Percentiles rank a stretch among this genome's conserved stretches.
Evolutionary conservation across 2,329 filamentous ascomycete species (phyloP).

Genomic region (Xylariaceae sp.): DNA sequence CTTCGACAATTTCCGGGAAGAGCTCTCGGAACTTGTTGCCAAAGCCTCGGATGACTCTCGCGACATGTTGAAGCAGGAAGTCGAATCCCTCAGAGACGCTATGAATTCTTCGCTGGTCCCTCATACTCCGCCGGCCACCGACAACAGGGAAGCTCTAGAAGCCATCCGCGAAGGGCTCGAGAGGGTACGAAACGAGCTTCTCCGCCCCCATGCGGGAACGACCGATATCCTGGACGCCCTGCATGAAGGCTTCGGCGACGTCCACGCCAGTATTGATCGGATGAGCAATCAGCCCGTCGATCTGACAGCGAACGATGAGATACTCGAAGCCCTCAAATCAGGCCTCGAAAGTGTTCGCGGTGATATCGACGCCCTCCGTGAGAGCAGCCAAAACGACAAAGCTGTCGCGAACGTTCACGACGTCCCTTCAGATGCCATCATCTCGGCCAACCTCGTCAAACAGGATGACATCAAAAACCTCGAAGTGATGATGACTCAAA

Average conservation of each 20-base stretch:
- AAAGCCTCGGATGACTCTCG: slow-evolving; percentile 43
- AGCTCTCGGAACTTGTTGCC: slow-evolving; percentile 56
- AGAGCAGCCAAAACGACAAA: slow-evolving; percentile 28
- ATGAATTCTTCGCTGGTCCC: slow-evolving; percentile 64
- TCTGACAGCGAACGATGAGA: slow-evolving; percentile 79
- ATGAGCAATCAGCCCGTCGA: slow-evolving; percentile 73
- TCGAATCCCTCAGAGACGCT: slow-evolving; percentile 72
- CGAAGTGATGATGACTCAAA: slow-evolving; percentile 72
- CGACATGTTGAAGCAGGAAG: slow-evolving; percentile 71
- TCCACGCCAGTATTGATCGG: slow-evolving; percentile 70
- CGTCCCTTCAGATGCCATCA: slow-evolving; percentile 32
- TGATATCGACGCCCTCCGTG: slow-evolving; percentile 74
- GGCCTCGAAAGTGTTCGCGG: slow-evolving; percentile 67
- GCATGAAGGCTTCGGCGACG: slow-evolving; percentile 75
- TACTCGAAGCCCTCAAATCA: slow-evolving; percentile 78
- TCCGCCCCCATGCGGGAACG: slow-evolving; percentile 59
- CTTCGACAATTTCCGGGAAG: slow-evolving; percentile 59
- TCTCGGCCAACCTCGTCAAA: slow-evolving; percentile 47
- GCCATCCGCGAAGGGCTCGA: slow-evolving; percentile 66
- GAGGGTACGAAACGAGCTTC: slow-evolving; percentile 67
- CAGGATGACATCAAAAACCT: slow-evolving; percentile 77
- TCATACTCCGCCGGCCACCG: slow-evolving; percentile 34
- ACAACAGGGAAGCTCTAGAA: slow-evolving; percentile 61
- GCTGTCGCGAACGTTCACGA: slow-evolving; percentile 34
- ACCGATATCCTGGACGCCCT: slow-evolving; percentile 84